These are phyloP conservation scores for Kwoniella heveanensis DNA, from an alignment of 768 basidiomycete genomes.

Conservation along the genomic window DNA sequence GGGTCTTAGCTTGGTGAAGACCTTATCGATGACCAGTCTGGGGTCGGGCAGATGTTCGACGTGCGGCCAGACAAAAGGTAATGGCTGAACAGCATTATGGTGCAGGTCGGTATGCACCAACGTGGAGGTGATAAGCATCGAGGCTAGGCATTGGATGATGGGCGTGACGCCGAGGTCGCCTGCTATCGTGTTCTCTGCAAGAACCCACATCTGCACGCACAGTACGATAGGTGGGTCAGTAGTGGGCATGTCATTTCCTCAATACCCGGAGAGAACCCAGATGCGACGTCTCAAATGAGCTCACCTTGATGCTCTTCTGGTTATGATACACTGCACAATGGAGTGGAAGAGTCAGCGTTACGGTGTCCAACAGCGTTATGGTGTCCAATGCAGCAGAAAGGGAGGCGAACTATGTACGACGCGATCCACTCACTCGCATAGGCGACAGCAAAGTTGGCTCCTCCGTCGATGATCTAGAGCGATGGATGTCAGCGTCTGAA, in stretches of 20 bases:
- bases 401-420: too few relatives aligned
- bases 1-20: not conserved
- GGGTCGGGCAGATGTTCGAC: constrained; percentile 54
- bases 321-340: constrained; percentile 42
- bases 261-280: too few relatives aligned
- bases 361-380: too few relatives aligned
- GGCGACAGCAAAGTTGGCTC: constrained; percentile 54
- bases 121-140: constrained; percentile 56
- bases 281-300: constrained; percentile 7
- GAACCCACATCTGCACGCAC: constrained; percentile 56
- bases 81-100: constrained; percentile 41
- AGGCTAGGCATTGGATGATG: constrained; percentile 47
- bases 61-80: constrained; percentile 55
- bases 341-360: too few relatives aligned
- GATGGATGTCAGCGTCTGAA: too few relatives aligned
- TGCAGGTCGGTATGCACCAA: constrained; percentile 56
- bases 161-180: constrained; percentile 55
- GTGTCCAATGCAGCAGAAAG: too few relatives aligned
- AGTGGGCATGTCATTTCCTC: too few relatives aligned
- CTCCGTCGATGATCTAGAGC: constrained; percentile 48
- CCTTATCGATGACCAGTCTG: not conserved
- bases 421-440: constrained; percentile 42
- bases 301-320: constrained; percentile 28
- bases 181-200: constrained; percentile 50
- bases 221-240: too few relatives aligned